These are phyloP conservation scores for Kazachstania martiniae DNA, from an alignment of 805 yeast genomes.

Conservation along the genomic window DNA sequence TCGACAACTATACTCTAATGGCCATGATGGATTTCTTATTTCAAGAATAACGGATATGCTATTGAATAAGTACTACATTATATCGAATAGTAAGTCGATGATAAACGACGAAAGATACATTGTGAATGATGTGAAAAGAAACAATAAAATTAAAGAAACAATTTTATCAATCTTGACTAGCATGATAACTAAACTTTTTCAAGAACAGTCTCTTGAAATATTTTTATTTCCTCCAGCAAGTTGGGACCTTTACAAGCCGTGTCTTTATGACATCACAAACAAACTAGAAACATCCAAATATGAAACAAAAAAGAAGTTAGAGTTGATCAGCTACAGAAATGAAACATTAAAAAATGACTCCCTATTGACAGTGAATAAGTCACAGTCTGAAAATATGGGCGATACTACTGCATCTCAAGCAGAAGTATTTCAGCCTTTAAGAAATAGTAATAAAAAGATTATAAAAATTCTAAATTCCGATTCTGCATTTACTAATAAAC, in stretches of 20 bases:
- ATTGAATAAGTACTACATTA: constrained; percentile 35
- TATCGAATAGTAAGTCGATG: constrained; percentile 27
- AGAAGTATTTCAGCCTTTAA: background rate
- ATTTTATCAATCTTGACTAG: constrained; percentile 17
- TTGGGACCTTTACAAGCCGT: constrained; percentile 46
- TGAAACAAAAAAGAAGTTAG: constrained; percentile 36
- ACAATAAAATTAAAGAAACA: constrained; percentile 23
- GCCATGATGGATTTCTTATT: constrained; percentile 32
- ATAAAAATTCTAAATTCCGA: constrained; percentile 16
- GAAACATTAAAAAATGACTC: constrained; percentile 55
- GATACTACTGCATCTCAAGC: background rate
- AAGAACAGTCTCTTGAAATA: constrained; percentile 34
- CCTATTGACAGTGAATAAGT: constrained; percentile 1
- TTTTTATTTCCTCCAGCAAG: constrained; percentile 49
- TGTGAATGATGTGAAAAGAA: constrained; percentile 29
- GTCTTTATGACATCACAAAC: constrained; percentile 31
- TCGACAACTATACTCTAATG: no score
- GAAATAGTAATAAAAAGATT: constrained; percentile 22
- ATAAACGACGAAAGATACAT: constrained; percentile 28
- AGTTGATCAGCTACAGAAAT: constrained; percentile 53
- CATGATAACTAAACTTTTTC: constrained; percentile 24
- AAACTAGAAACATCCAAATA: constrained; percentile 20
- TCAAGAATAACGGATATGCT: constrained; percentile 57
- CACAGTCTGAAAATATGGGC: background rate
- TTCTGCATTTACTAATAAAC: constrained; percentile 12